Conservation (phyloP, 208 protist genomes). For the Phytomonas sp. region DNA sequence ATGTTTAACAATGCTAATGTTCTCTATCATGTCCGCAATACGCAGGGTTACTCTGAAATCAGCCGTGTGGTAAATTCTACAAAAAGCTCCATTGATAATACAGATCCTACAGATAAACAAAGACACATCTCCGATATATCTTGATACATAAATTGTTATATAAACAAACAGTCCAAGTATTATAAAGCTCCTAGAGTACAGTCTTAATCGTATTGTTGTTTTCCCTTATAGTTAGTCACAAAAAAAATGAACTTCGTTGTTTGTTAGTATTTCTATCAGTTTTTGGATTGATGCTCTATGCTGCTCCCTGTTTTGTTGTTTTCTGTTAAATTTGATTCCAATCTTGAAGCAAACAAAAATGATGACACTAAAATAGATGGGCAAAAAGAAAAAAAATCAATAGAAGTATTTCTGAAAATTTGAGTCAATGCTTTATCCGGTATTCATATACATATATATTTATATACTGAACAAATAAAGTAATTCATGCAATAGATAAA, state of each 20-base stretch:
- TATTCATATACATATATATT: not conserved
- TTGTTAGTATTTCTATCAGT: not conserved
- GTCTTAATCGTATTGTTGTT: not conserved
- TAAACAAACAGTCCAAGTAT: not conserved
- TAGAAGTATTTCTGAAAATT: not conserved
- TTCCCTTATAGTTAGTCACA: not conserved
- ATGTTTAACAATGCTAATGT: slow-evolving; percentile 99
- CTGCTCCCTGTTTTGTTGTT: not conserved
- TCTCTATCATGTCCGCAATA: slow-evolving; percentile 96
- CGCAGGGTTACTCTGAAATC: slow-evolving; percentile 85
- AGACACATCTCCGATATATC: slow-evolving; percentile 11
- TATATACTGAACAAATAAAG: not conserved
- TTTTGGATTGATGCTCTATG: not conserved
- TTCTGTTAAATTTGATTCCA: not conserved
- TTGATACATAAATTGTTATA: not conserved
- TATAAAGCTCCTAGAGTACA: not conserved
- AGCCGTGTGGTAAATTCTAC: slow-evolving; percentile 37
- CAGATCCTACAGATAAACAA: slow-evolving; percentile 6
- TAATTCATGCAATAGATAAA: not conserved
- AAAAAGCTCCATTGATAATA: not conserved
- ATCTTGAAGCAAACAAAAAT: not conserved
- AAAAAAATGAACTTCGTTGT: not conserved
- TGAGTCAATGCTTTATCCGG: not conserved
- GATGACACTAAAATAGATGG: not conserved
- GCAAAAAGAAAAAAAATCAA: not conserved